Evolutionary conservation across 2,329 filamentous ascomycete genomes (phyloP).

Genomic region (Calonectria hongkongensis): DNA sequence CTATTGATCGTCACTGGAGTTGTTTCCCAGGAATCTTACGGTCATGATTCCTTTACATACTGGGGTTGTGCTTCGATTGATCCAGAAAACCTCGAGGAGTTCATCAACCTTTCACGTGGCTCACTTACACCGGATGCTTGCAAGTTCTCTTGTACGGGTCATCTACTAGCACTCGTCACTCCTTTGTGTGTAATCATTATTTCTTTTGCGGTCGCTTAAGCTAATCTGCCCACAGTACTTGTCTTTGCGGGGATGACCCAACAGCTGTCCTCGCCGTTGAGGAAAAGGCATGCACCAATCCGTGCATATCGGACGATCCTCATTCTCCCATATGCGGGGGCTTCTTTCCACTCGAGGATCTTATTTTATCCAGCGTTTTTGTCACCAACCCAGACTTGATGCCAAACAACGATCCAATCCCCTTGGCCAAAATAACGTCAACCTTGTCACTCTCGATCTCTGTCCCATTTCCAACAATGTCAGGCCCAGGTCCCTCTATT

Average conservation of each 20-base stretch:
- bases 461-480: neutral
- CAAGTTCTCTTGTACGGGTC: slow-evolving; percentile 44
- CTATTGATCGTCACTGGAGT: slow-evolving; percentile 43
- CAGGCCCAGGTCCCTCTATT: neutral
- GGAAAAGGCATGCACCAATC: slow-evolving; percentile 57
- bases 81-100: slow-evolving; percentile 41
- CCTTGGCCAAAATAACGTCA: slow-evolving; percentile 27
- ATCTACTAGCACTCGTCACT: slow-evolving; percentile 52
- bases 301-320: slow-evolving; percentile 54
- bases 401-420: slow-evolving; percentile 34
- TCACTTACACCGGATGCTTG: slow-evolving; percentile 48
- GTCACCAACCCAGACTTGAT: slow-evolving; percentile 44
- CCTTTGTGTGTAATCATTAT: slow-evolving; percentile 54
- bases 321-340: slow-evolving; percentile 60
- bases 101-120: slow-evolving; percentile 40
- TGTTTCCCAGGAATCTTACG: slow-evolving; percentile 46
- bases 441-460: slow-evolving; percentile 3
- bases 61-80: slow-evolving; percentile 52
- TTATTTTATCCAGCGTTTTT: slow-evolving; percentile 59
- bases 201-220: rapidly evolving
- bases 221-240: slow-evolving; percentile 54
- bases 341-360: slow-evolving; percentile 52
- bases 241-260: slow-evolving; percentile 60
- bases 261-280: slow-evolving; percentile 54
- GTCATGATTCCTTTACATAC: slow-evolving; percentile 45